phyloP scores from a whole-genome alignment of 176 grass and related monocot genomes.

The Alloteropsis semialata region DNA sequence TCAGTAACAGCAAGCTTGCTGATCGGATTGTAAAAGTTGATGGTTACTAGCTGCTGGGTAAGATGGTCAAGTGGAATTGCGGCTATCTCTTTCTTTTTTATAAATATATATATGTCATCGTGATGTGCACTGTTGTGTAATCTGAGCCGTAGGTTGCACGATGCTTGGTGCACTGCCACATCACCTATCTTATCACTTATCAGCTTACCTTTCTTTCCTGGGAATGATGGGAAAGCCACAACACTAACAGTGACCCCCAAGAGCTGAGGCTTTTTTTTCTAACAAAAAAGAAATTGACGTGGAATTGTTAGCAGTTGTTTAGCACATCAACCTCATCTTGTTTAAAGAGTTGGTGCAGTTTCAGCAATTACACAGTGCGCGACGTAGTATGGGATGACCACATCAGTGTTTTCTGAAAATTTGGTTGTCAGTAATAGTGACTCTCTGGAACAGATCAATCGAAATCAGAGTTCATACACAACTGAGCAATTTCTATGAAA shows the following conservation, averaged over 20 bases:
- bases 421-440: not conserved
- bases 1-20: not conserved
- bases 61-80: constrained; percentile 5
- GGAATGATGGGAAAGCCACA: constrained; percentile 20
- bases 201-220: constrained; percentile 15
- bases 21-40: not conserved
- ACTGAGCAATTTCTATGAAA: not conserved
- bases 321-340: not conserved
- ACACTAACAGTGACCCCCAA: constrained; percentile 12
- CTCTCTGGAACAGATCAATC: not conserved
- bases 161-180: constrained; percentile 23
- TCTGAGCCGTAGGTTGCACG: constrained; percentile 35
- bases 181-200: constrained; percentile 33
- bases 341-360: constrained; percentile 2
- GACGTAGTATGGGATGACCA: not conserved
- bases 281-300: not conserved
- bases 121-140: constrained; percentile 21
- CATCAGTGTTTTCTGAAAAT: not conserved
- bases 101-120: constrained; percentile 4
- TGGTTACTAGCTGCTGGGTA: not conserved
- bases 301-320: not conserved
- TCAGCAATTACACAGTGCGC: not conserved
- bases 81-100: not conserved
- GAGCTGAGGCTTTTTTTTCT: not conserved
- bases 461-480: not conserved